Evolutionary conservation across 2,329 filamentous ascomycete species (phyloP).

Genomic region (Fusarium foetens): DNA sequence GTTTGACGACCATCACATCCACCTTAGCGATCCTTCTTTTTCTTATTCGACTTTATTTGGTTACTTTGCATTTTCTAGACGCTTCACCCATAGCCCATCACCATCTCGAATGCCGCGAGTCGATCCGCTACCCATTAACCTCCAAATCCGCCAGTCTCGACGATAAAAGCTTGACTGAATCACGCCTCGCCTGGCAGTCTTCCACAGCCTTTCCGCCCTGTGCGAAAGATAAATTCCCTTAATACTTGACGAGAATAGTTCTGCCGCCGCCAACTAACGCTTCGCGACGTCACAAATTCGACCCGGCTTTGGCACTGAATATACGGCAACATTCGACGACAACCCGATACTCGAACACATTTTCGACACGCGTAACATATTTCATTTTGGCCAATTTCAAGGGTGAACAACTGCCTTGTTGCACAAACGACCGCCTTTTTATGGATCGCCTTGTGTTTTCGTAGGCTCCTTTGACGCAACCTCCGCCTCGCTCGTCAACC

Average conservation of each 20-base stretch:
- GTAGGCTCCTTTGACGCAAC: slow-evolving; percentile 45
- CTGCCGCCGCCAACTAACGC: slow-evolving; percentile 7
- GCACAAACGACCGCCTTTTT: slow-evolving; percentile 43
- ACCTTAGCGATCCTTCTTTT: slow-evolving; percentile 23
- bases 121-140: background rate
- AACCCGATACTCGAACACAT: slow-evolving; percentile 1
- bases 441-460: slow-evolving; percentile 47
- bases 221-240: slow-evolving; percentile 12
- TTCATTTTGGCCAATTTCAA: slow-evolving; percentile 15
- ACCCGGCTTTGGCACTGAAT: slow-evolving; percentile 22
- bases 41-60: slow-evolving; percentile 1
- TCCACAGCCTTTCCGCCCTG: slow-evolving; percentile 5
- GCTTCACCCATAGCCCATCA: background rate
- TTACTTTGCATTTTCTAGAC: slow-evolving; percentile 3
- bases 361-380: slow-evolving; percentile 28
- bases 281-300: slow-evolving; percentile 19
- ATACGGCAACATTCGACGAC: slow-evolving; percentile 13
- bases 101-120: slow-evolving; percentile 20
- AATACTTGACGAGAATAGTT: slow-evolving; percentile 29
- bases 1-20: slow-evolving; percentile 16
- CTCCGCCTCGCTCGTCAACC: slow-evolving; percentile 30
- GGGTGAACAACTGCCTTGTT: slow-evolving; percentile 24
- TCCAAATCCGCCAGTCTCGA: slow-evolving; percentile 10
- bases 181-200: slow-evolving; percentile 15
- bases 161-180: slow-evolving; percentile 36